Base-by-base conservation (phyloP, 371 early-diverging fungal species). In the Batkoa obscura region DNA sequence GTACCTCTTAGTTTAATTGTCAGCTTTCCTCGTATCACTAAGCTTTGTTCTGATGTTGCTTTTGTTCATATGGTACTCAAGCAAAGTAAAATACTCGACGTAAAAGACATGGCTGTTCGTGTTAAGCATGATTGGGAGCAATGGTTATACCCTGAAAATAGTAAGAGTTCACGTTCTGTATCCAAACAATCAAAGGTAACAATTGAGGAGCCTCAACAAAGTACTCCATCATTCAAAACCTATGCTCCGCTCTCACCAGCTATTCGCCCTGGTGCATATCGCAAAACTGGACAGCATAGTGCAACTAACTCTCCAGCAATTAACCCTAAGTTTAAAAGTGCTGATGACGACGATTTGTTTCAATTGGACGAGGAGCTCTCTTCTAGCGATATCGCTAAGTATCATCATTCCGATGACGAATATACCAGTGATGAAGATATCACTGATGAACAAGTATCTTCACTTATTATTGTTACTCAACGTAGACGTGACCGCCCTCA, bases 401-500 rank as follows among this genome's bases (percentile, higher is more conserved):
- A 55, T 31, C 43, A 41, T 39, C 10, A n/a, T 43, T 43, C 15
- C 33, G 41, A 42, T 6, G 67, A 65, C 13, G 62, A 62, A 1
- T 30, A 46, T 34, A 33, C 32, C n/a, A 31, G 32, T 1, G 56
- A 56, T 34, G 56, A 56, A 5, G 55, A 55, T 30, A 69, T 84
- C 58, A 90, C 88, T 58, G 91, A 91, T 59, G 93, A 91, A 2
- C 80, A 78, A 32, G 78, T 92, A 34, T 87, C 83, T 49, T 75
- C 84, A 34, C 75, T 92, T 58, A 71, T 94, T 70, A 88, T 94
- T 70, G 91, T 94, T 48, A 90, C 93, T 35, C 90, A 87, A 66
- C 81, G 81, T 58, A 80, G 79, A 43, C 71, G 73, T 56, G 88
- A 87, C 53, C 74, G 79, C 51, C 67, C 79, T 1, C 84, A 84